Evolutionary conservation across 345 rosid species (phyloP), one percentile per base, ranked within the genome.

Genomic region (Ricinus communis): DNA sequence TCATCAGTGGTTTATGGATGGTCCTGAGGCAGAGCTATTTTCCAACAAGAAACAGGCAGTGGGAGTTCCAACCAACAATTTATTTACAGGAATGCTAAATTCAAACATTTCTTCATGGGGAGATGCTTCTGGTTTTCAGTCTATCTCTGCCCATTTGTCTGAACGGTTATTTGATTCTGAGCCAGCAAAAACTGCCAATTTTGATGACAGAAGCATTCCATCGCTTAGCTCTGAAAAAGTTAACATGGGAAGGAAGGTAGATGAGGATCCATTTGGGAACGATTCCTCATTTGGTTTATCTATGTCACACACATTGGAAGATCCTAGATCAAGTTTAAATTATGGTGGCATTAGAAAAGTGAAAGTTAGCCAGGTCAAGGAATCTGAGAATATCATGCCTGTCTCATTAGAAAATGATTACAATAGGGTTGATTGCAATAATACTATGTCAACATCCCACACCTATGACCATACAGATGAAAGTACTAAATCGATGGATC

Each of bases 301-400:
- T 4, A 83, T 79, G 71, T 71, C 82, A 65, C 75, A 73, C 43
- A 41, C 76, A 5, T 57, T 80, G 38, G 85, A 85, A 73, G 82
- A 79, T 77, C 81, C 80, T 15, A 47, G 80, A 45, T 69, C 75
- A 24, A 76, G 80, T 18, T 54, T 83, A 62, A 77, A 73, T 70
- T 76, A 64, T 71, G 77, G 81, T 18, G 85, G 89, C 47, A 81
- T 85, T 62, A 77, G 85, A 76, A 85, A 85, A 73, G 89, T 83
- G 52, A 85, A 85, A 79, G 82, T 85, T 52, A 83, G 82, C 58
- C 80, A 81, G 80, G 87, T 80, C 25, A 85, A 80, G 74, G 87
- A 85, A 57, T 51, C 78, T 12, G 85, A 81, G 57, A 80, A 77
- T 76, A 30, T 43, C 49, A 68, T 80, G 80, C 70, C 80, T 46